Conservation (phyloP, 2,329 filamentous ascomycete genomes). For the Cladosporium sp. region DNA sequence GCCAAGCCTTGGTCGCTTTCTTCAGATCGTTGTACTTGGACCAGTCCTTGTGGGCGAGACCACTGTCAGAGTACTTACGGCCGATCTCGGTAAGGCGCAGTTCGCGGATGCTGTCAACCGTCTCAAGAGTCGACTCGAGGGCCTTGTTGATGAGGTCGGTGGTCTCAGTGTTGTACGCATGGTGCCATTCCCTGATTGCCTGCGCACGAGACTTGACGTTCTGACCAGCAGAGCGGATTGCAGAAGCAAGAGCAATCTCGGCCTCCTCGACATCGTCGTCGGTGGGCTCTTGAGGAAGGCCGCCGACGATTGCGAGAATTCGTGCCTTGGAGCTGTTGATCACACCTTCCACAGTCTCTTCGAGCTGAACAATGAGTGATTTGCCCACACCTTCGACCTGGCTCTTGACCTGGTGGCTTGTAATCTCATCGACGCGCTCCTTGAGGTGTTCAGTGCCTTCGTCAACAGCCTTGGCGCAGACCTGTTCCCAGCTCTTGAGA, state of each 20-base stretch:
- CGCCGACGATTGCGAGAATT: slow-evolving; percentile 54
- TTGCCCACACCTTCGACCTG: slow-evolving; percentile 64
- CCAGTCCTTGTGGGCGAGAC: slow-evolving; percentile 96
- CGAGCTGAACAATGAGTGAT: slow-evolving; percentile 63
- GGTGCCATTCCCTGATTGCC: slow-evolving; percentile 71
- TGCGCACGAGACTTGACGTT: slow-evolving; percentile 74
- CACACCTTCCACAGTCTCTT: slow-evolving; percentile 62
- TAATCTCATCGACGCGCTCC: slow-evolving; percentile 64
- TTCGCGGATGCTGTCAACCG: slow-evolving; percentile 76
- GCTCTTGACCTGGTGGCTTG: slow-evolving; percentile 63
- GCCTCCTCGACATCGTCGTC: slow-evolving; percentile 50
- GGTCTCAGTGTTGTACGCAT: slow-evolving; percentile 66
- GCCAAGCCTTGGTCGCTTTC: slow-evolving; percentile 78
- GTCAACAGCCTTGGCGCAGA: slow-evolving; percentile 79
- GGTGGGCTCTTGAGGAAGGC: slow-evolving; percentile 56
- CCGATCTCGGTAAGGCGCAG: slow-evolving; percentile 86
- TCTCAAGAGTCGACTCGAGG: slow-evolving; percentile 74
- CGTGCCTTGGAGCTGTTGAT: slow-evolving; percentile 62
- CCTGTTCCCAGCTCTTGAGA: slow-evolving; percentile 78
- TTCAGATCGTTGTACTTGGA: slow-evolving; percentile 87
- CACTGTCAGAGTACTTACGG: slow-evolving; percentile 92
- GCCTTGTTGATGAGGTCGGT: slow-evolving; percentile 65
- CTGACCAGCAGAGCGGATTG: slow-evolving; percentile 64
- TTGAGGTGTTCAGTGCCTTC: slow-evolving; percentile 71
- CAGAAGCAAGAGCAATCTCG: slow-evolving; percentile 49